These are phyloP conservation scores for Sinapis alba DNA, from an alignment of 441 rosid species.

Conservation along the genomic window DNA sequence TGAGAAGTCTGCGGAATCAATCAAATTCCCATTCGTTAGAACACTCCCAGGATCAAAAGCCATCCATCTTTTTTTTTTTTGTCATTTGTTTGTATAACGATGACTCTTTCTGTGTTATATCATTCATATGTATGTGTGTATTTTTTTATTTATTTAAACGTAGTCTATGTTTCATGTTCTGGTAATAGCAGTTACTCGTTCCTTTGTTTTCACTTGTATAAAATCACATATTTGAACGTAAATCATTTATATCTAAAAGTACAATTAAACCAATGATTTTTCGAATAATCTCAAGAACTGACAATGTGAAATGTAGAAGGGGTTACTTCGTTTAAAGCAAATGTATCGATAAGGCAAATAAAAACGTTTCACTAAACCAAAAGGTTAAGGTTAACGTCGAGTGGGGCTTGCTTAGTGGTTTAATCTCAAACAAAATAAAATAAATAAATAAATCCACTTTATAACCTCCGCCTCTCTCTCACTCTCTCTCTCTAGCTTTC, in stretches of 20 bases:
- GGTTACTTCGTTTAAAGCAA: conserved; percentile 24
- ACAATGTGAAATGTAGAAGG: neutral
- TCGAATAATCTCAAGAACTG: neutral
- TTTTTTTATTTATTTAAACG: neutral
- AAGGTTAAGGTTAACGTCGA: conserved; percentile 14
- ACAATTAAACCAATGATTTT: neutral
- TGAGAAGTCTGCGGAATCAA: conserved; percentile 15
- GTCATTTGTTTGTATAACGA: conserved; percentile 30
- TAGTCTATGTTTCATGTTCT: conserved; percentile 12
- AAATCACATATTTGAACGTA: neutral
- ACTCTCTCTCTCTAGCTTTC: neutral
- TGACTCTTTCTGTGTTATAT: conserved; percentile 24
- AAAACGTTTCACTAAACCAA: conserved; percentile 20
- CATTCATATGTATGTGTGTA: conserved; percentile 32
- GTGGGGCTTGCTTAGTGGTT: conserved; percentile 28
- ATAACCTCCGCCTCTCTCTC: conserved; percentile 3
- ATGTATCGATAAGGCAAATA: conserved; percentile 4
- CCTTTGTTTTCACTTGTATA: conserved; percentile 27
- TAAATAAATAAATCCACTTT: neutral
- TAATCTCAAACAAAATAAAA: conserved; percentile 10
- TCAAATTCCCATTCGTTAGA: conserved; percentile 4
- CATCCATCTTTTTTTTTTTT: conserved; percentile 15
- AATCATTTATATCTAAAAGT: neutral
- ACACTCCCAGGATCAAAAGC: conserved; percentile 23
- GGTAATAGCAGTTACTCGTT: conserved; percentile 8